Percentiles rank a stretch among this genome's conserved stretches.
These are phyloP conservation scores for Priceomyces fermenticarens DNA, from an alignment of 805 yeast genomes.

Conservation along the genomic window DNA sequence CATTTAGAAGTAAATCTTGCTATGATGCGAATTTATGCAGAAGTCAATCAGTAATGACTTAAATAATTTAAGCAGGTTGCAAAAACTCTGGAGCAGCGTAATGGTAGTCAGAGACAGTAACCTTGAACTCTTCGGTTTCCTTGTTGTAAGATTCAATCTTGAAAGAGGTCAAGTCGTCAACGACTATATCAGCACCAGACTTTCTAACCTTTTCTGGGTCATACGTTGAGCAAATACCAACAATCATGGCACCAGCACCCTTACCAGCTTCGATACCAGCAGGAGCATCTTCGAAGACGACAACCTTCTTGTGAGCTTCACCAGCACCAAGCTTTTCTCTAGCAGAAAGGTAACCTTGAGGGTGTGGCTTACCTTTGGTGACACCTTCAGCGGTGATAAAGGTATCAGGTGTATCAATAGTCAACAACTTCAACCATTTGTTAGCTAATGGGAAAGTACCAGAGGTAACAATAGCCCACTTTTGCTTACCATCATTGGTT, in stretches of 20 bases:
- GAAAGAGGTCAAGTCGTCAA: conserved; percentile 65
- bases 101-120: conserved; percentile 38
- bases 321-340: conserved; percentile 44
- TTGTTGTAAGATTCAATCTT: conserved; percentile 52
- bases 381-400: conserved; percentile 85
- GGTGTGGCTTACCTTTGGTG: conserved; percentile 79
- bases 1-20: neutral
- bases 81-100: conserved; percentile 41
- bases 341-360: conserved; percentile 74
- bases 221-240: conserved; percentile 82
- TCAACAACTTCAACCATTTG: conserved; percentile 70
- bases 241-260: conserved; percentile 77
- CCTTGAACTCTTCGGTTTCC: conserved; percentile 43
- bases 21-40: neutral
- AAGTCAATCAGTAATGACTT: no score
- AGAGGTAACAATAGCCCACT: conserved; percentile 87
- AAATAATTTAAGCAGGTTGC: conserved; percentile 14
- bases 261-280: conserved; percentile 84
- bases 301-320: conserved; percentile 35
- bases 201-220: conserved; percentile 63
- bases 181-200: conserved; percentile 81
- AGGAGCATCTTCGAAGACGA: conserved; percentile 87
- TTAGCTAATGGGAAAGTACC: conserved; percentile 77
- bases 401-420: conserved; percentile 60
- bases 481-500: conserved; percentile 43